Evolutionary conservation across 2,329 filamentous ascomycete species (phyloP).

Genomic region (Diaporthe vexans): DNA sequence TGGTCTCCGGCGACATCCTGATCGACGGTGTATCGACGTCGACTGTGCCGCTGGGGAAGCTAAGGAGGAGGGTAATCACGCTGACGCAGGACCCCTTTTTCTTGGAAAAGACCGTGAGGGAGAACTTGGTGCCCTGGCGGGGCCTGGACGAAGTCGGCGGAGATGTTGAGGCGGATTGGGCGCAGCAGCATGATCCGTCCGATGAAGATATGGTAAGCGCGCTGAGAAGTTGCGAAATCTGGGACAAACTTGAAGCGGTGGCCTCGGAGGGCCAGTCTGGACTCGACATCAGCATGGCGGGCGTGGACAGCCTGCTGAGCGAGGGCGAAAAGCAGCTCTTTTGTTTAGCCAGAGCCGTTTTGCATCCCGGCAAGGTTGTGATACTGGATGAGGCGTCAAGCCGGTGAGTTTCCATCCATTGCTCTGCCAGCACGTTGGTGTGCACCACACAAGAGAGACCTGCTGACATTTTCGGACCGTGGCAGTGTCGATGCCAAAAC

Average conservation of each 20-base stretch:
- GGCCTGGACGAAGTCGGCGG: constrained; percentile 46
- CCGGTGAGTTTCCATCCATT: not conserved
- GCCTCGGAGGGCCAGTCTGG: constrained; percentile 51
- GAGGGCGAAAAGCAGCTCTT: constrained; percentile 68
- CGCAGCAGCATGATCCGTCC: not conserved
- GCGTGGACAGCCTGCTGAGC: constrained; percentile 62
- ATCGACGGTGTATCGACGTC: constrained; percentile 63
- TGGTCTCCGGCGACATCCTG: constrained; percentile 51
- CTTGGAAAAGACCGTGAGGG: constrained; percentile 56
- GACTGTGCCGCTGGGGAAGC: constrained; percentile 40
- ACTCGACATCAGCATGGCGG: constrained; percentile 49
- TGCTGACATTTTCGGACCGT: not conserved
- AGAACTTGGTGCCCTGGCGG: constrained; percentile 59
- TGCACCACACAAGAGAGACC: not conserved
- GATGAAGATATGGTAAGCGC: not conserved
- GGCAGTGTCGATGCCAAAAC: constrained; percentile 14
- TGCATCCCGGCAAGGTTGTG: constrained; percentile 47
- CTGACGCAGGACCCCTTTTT: constrained; percentile 69
- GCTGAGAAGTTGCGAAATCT: not conserved
- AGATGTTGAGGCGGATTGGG: not conserved
- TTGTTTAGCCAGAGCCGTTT: constrained; percentile 64
- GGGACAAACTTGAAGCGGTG: not conserved
- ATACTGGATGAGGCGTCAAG: constrained; percentile 2
- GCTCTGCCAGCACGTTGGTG: too few relatives aligned
- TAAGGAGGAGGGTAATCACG: constrained; percentile 64